Evolutionary conservation across 75 land plant species (phyloP).

Genomic region (Picea glauca): DNA sequence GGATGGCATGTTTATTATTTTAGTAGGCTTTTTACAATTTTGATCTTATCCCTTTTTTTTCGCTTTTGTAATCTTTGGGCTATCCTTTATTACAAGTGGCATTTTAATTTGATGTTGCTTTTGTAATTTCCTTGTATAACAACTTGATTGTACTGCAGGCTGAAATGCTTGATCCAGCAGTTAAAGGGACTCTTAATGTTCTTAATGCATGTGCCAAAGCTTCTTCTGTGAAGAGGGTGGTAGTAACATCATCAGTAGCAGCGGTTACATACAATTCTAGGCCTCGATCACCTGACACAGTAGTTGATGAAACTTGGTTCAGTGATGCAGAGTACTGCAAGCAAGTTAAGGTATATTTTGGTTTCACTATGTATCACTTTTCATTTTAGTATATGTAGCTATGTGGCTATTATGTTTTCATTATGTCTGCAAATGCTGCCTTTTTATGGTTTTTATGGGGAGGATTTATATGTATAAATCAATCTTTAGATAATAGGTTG

Average conservation of each 20-base stretch:
- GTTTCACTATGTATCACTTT: background rate
- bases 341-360: constrained; percentile 44
- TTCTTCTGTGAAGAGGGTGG: constrained; percentile 55
- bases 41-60: too few relatives aligned
- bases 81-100: too few relatives aligned
- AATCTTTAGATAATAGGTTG: background rate
- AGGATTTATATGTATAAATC: background rate
- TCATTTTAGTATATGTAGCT: constrained; percentile 5
- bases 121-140: too few relatives aligned
- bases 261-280: constrained; percentile 51
- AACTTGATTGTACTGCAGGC: constrained; percentile 32
- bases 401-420: background rate
- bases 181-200: constrained; percentile 87
- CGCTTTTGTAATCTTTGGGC: too few relatives aligned
- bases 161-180: constrained; percentile 81
- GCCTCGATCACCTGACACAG: constrained; percentile 46
- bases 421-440: background rate
- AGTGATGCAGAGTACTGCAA: constrained; percentile 49
- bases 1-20: too few relatives aligned
- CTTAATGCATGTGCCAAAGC: constrained; percentile 61
- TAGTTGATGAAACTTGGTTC: constrained; percentile 83
- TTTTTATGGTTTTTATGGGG: background rate
- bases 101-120: too few relatives aligned
- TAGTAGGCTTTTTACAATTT: too few relatives aligned
- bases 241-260: constrained; percentile 82